Conservation (phyloP, 768 basidiomycete genomes). For the Russula compacta region DNA sequence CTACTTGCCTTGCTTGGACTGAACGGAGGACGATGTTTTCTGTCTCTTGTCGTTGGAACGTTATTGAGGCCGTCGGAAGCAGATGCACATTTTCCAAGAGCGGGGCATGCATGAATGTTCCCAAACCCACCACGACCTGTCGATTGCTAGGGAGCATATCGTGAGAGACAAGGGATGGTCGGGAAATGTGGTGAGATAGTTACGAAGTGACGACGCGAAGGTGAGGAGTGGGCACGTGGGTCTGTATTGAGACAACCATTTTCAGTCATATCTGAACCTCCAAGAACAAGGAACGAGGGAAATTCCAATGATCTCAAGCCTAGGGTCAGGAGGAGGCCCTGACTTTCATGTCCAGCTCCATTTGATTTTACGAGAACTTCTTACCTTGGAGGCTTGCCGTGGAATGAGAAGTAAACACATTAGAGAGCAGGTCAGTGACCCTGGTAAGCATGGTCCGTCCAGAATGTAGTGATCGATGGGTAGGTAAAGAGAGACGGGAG, state of each 20-base stretch:
- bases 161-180: background rate
- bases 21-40: background rate
- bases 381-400: background rate
- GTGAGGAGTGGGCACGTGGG: background rate
- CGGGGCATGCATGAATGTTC: background rate
- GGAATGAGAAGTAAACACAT: background rate
- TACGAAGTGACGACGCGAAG: background rate
- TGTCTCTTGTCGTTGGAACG: background rate
- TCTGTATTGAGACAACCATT: background rate
- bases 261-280: background rate
- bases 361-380: background rate
- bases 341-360: background rate
- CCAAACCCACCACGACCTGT: slow-evolving; percentile 12
- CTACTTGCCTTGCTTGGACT: background rate
- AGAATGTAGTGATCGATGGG: background rate
- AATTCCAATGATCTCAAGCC: background rate
- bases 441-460: background rate
- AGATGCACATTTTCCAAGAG: background rate
- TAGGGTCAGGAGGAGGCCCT: background rate
- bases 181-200: background rate
- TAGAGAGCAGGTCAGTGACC: background rate
- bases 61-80: background rate
- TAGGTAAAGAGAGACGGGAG: background rate
- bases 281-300: background rate
- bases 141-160: background rate